phyloP scores from a whole-genome alignment of 768 basidiomycete genomes.

The Phaffia tasmanica region DNA sequence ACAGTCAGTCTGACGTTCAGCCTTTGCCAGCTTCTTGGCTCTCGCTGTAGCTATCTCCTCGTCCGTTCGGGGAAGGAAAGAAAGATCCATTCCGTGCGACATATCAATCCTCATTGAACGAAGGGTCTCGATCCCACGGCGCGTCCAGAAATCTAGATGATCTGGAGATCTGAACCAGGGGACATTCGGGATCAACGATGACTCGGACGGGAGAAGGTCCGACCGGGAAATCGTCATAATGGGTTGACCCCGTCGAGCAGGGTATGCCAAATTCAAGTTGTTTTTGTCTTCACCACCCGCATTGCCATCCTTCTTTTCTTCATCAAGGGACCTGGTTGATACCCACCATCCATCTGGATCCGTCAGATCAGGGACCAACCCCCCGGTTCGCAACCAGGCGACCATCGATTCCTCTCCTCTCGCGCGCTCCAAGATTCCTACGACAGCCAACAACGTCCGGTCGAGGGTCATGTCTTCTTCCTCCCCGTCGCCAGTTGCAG shows the following conservation, averaged over 20 bases:
- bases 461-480: neutral
- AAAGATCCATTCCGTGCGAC: conserved; percentile 7
- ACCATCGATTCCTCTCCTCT: conserved; percentile 13
- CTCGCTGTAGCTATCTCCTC: neutral
- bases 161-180: conserved; percentile 12
- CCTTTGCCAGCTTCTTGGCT: neutral
- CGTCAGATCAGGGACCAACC: conserved; percentile 10
- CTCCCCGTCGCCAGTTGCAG: neutral
- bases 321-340: no score
- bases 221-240: neutral
- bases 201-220: neutral
- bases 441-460: conserved; percentile 15
- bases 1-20: no score
- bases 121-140: conserved; percentile 7
- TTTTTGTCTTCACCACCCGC: neutral
- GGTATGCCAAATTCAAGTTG: neutral
- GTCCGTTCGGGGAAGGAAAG: conserved; percentile 4
- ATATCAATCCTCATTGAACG: conserved; percentile 4
- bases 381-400: conserved; percentile 12
- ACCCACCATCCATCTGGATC: conserved; percentile 19
- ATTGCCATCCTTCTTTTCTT: neutral
- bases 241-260: neutral
- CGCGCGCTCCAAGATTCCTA: conserved; percentile 22
- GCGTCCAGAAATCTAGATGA: conserved; percentile 17
- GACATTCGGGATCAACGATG: neutral